Evolutionary conservation across 2,329 filamentous ascomycete genomes (phyloP), one percentile per base, ranked within the genome.

Genomic region (Allantophomopsis cytisporea): DNA sequence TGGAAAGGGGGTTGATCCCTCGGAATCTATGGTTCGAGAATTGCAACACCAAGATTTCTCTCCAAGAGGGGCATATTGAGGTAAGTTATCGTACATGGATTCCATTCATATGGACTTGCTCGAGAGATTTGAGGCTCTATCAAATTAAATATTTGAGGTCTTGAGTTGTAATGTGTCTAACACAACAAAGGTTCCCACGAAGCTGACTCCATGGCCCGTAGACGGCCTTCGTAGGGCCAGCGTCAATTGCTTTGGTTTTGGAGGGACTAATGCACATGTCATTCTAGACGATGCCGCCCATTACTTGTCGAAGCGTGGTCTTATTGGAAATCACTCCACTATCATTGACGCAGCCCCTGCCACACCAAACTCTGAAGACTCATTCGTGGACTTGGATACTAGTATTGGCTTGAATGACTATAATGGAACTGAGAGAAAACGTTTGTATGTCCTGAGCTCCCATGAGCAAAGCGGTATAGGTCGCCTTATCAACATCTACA

Each of bases 241-340:
- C 13, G 38, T 47, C 11, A 48, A 48, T 36, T 40, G 36, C 7
- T 48, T 46, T 35, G 46, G 46, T 8, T 48, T 41, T 31, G 46
- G 46, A 14, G 46, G 46, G 2, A 45, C 44, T 2, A 48, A 48
- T 42, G 52, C 51, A 2, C 58, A 61, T 45, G 54, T 54, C 2
- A 55, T 66, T 3, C 50, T 50, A 41, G 51, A 56, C 28, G 54
- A 53, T 49, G 54, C 53, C 18, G 54, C 58, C 36, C 49, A 54
- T 28, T 56, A 50, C 20, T 16, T 41, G 14, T n/a, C 13, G 13
- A 20, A 32, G 28, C 40, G 17, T 18, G 36, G 40, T 30, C 37
- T 40, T 8, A n/a, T 17, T 13, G 39, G 39, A 16, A 31, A 40
- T 17, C 31, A 15, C 16, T 30, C 36, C 14, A 30, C 20, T 13